phyloP scores from a whole-genome alignment of 139 green algal genomes.

The Chlorella sorokiniana region DNA sequence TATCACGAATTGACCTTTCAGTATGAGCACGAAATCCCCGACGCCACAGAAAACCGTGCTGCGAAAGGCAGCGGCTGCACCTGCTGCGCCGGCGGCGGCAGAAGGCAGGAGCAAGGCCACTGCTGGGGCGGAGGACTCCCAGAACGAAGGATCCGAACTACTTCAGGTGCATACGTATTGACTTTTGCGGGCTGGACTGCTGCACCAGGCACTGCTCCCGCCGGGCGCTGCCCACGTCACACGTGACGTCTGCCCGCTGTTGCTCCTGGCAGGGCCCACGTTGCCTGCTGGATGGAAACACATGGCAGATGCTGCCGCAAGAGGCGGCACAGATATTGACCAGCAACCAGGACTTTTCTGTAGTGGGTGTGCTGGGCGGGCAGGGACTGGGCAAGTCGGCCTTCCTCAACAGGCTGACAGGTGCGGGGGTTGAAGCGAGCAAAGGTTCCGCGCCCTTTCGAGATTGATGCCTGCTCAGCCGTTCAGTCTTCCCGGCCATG shows the following conservation, averaged over 20 bases:
- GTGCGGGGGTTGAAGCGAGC: too few relatives aligned
- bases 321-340: not conserved
- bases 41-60: not conserved
- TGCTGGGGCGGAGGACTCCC: too few relatives aligned
- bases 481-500: too few relatives aligned
- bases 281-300: not conserved
- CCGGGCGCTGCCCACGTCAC: too few relatives aligned
- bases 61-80: not conserved
- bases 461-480: too few relatives aligned
- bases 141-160: too few relatives aligned
- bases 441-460: too few relatives aligned
- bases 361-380: slow-evolving; percentile 4
- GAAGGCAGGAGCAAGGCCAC: too few relatives aligned
- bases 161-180: too few relatives aligned
- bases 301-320: not conserved
- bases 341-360: not conserved
- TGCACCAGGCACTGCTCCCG: too few relatives aligned
- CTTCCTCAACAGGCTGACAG: slow-evolving; percentile 11
- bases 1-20: not conserved
- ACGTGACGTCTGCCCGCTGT: not conserved
- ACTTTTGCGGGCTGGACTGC: too few relatives aligned
- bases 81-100: not conserved
- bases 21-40: not conserved
- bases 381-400: slow-evolving; percentile 16
- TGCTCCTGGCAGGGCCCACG: not conserved